These are phyloP conservation scores for Fusarium sp. DNA, from an alignment of 2,329 filamentous ascomycete genomes.

Conservation along the genomic window DNA sequence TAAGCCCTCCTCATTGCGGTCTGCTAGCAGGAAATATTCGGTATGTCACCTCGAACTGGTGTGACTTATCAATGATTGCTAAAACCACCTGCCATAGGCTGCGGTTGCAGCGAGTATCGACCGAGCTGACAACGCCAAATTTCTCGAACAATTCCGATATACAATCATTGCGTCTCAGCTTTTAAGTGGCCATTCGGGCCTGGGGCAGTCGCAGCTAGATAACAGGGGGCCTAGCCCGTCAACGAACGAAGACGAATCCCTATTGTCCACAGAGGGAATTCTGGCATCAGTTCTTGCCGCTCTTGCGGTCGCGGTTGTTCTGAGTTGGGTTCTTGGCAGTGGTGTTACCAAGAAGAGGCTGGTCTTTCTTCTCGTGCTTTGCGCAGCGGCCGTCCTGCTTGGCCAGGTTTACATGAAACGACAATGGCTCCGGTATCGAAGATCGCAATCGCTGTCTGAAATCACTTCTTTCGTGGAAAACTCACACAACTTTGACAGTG, in stretches of 20 bases:
- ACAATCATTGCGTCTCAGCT: constrained; percentile 92
- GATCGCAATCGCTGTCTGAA: constrained; percentile 76
- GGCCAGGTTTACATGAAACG: constrained; percentile 78
- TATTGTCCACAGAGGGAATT: constrained; percentile 55
- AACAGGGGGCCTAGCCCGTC: constrained; percentile 23
- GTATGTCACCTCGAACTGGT: constrained; percentile 49
- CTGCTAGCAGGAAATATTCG: constrained; percentile 61
- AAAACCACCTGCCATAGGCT: constrained; percentile 55
- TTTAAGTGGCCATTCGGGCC: constrained; percentile 73
- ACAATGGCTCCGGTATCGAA: constrained; percentile 82
- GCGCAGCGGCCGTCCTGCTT: constrained; percentile 62
- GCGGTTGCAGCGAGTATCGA: constrained; percentile 78
- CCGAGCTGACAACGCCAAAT: constrained; percentile 81
- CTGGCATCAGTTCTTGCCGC: constrained; percentile 62
- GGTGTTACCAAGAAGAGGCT: constrained; percentile 67
- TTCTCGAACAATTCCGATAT: constrained; percentile 93
- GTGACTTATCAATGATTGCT: background rate
- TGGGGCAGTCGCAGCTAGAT: constrained; percentile 45
- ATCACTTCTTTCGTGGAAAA: constrained; percentile 75
- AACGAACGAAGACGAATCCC: constrained; percentile 39
- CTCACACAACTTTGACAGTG: constrained; percentile 83
- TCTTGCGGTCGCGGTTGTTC: constrained; percentile 72
- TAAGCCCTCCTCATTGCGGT: constrained; percentile 51
- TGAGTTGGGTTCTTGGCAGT: constrained; percentile 74
- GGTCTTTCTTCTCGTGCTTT: constrained; percentile 56